phyloP scores from a whole-genome alignment of 495 filamentous ascomycete species.

The Xylaria bambusicola region DNA sequence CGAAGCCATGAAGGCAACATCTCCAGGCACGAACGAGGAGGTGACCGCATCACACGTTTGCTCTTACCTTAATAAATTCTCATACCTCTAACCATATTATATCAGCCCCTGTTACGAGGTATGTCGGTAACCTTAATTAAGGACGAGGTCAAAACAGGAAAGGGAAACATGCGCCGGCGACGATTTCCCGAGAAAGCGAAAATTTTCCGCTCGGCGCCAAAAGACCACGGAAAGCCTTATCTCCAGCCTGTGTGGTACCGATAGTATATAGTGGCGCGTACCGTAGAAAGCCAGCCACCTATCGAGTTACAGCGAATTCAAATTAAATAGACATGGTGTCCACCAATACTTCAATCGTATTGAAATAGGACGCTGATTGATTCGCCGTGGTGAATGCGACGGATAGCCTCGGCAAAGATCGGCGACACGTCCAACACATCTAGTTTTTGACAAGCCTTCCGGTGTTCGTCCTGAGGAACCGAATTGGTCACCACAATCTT shows the following conservation, averaged over 20 bases:
- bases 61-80: conserved; percentile 15
- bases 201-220: conserved; percentile 3
- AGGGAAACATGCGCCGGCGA: conserved; percentile 2
- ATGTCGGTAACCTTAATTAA: conserved; percentile 6
- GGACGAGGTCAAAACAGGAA: conserved; percentile 11
- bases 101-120: neutral
- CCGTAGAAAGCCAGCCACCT: neutral
- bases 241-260: neutral
- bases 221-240: neutral
- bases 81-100: conserved; percentile 9
- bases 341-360: conserved; percentile 61
- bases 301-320: neutral
- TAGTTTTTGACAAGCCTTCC: conserved; percentile 75
- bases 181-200: conserved; percentile 10
- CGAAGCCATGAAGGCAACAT: neutral
- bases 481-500: conserved; percentile 93
- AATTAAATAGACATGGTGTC: neutral
- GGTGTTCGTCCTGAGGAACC: conserved; percentile 84
- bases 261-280: neutral
- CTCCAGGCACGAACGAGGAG: conserved; percentile 1
- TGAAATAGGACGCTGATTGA: conserved; percentile 97
- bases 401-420: conserved; percentile 96
- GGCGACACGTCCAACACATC: conserved; percentile 89
- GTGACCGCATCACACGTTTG: conserved; percentile 8
- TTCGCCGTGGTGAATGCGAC: conserved; percentile 95